Percentiles rank a stretch among this genome's conserved stretches.
These are phyloP conservation scores for Entelexis paramagnoliae DNA, from an alignment of 1,139 yeast genomes.

Conservation along the genomic window DNA sequence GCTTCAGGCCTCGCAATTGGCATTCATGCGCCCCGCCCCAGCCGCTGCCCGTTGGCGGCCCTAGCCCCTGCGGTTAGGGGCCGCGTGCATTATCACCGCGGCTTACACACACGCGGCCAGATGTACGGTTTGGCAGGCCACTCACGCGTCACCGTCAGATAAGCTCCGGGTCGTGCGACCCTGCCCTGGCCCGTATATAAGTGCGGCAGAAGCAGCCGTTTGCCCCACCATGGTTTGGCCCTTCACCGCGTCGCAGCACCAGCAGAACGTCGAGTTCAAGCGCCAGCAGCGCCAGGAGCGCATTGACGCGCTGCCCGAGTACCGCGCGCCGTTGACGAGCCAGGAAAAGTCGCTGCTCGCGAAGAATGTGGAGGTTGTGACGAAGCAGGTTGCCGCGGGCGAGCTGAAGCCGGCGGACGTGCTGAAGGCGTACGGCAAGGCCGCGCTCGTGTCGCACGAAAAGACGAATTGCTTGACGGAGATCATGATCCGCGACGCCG, in stretches of 20 bases:
- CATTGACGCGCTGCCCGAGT: constrained; percentile 31
- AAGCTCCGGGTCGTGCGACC: neutral
- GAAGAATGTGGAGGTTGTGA: constrained; percentile 29
- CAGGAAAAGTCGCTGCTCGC: constrained; percentile 29
- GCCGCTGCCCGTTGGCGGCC: no score
- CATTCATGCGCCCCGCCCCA: no score
- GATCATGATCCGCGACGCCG: constrained; percentile 32
- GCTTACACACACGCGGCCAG: neutral
- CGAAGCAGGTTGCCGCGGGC: constrained; percentile 30
- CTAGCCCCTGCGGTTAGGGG: neutral
- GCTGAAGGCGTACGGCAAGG: constrained; percentile 35
- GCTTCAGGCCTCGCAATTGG: no score
- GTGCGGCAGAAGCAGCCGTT: neutral
- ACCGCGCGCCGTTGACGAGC: constrained; percentile 31
- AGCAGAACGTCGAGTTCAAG: constrained; percentile 24
- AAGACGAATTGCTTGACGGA: constrained; percentile 34
- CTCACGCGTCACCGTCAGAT: neutral
- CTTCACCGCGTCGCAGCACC: constrained; percentile 15
- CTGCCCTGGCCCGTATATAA: constrained; percentile 7
- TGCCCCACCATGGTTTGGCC: constrained; percentile 7
- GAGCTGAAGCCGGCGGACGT: constrained; percentile 30
- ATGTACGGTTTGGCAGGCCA: neutral
- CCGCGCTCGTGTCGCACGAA: constrained; percentile 33
- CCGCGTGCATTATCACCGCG: neutral
- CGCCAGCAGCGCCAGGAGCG: constrained; percentile 32